phyloP scores from a whole-genome alignment of 345 rosid genomes.

The Lepidium aucheri region DNA sequence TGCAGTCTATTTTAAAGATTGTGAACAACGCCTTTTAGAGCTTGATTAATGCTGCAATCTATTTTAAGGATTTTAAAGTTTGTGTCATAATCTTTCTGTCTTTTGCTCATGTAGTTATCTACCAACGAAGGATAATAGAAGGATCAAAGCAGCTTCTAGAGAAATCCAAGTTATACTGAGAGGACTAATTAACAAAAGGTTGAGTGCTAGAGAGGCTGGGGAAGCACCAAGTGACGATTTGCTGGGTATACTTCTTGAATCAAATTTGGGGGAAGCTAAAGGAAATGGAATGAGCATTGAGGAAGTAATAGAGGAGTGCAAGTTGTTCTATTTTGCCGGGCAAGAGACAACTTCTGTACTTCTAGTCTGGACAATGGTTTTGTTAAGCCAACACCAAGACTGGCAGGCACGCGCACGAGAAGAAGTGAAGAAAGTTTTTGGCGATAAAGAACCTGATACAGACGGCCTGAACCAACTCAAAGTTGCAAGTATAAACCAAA shows the following conservation, averaged over 20 bases:
- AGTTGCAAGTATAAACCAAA: constrained; percentile 25
- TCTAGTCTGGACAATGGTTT: constrained; percentile 47
- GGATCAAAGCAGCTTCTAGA: constrained; percentile 22
- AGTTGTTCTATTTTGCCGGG: constrained; percentile 51
- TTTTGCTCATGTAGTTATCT: constrained; percentile 26
- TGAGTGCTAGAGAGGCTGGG: constrained; percentile 28
- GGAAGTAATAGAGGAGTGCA: constrained; percentile 58
- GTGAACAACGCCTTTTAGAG: too few relatives aligned
- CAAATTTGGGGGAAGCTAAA: constrained; percentile 28
- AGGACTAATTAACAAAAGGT: constrained; percentile 29
- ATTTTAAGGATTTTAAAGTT: neutral
- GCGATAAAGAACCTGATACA: constrained; percentile 20
- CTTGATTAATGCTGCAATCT: neutral
- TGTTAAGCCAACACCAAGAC: constrained; percentile 35
- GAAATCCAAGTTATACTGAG: constrained; percentile 28
- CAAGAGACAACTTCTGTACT: constrained; percentile 48
- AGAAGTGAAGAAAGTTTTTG: constrained; percentile 42
- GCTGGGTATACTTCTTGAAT: constrained; percentile 32
- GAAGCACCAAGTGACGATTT: constrained; percentile 30
- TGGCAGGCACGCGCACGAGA: constrained; percentile 60
- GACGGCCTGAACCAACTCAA: constrained; percentile 35
- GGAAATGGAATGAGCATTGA: constrained; percentile 28
- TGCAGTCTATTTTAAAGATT: neutral
- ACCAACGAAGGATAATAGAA: constrained; percentile 40
- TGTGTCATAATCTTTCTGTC: neutral